A percentile compares a stretch with the other conserved stretches of the same genome.
Conservation (phyloP, 441 rosid species). For the Pelargonium cotyledonis region DNA sequence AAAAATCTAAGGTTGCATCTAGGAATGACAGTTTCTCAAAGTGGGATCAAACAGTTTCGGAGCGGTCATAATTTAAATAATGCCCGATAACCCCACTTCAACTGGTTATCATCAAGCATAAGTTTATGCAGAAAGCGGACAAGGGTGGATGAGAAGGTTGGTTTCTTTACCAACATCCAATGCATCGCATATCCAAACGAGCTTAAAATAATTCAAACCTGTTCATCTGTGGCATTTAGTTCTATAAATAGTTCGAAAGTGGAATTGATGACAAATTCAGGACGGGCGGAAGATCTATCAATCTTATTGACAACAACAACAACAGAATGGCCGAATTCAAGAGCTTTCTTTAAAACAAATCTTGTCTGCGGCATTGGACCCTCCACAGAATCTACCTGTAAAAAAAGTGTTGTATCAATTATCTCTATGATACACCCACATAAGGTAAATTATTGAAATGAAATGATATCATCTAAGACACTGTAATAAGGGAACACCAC, state of each 20-base stretch:
- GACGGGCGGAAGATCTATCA: constrained; percentile 93
- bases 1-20: not conserved
- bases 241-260: constrained; percentile 96
- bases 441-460: not conserved
- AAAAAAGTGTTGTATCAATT: constrained; percentile 18
- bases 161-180: constrained; percentile 4
- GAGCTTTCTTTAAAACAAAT: constrained; percentile 95
- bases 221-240: constrained; percentile 93
- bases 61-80: not conserved
- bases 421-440: not conserved
- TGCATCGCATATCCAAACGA: constrained; percentile 3
- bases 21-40: too few relatives aligned
- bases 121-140: not conserved
- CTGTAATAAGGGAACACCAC: not conserved
- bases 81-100: not conserved
- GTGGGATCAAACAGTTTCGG: too few relatives aligned
- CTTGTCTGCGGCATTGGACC: constrained; percentile 99
- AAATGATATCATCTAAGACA: not conserved
- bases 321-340: constrained; percentile 92
- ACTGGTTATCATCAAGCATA: not conserved
- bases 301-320: constrained; percentile 96
- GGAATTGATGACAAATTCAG: constrained; percentile 85
- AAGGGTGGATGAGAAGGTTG: not conserved
- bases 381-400: constrained; percentile 93
- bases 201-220: constrained; percentile 41